Base-by-base conservation (phyloP, 2,329 filamentous ascomycete genomes). In the Alternaria sp. region DNA sequence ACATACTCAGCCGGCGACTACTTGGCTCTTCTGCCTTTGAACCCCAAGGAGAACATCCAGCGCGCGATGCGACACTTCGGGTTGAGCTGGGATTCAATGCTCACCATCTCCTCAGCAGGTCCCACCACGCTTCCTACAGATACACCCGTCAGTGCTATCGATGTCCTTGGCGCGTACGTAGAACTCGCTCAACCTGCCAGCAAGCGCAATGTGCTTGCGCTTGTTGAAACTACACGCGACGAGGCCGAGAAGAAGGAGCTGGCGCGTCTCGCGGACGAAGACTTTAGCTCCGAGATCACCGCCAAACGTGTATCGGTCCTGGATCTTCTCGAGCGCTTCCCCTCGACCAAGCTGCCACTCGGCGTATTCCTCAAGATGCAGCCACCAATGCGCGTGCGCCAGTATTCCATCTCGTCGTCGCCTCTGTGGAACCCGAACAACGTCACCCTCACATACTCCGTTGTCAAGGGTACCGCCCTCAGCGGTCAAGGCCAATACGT, bases 351-450 rank as follows among this genome's bases (percentile, higher is more conserved):
- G 3, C 78, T 95, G 0, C 85, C 91, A 0, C 85, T 96, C 23
- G 85, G 85, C 4, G 81, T 87, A 17, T 95, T 91, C 81, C 83
- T 96, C 8, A 84, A 85, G 32, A 90, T 93, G 84, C 85, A 93
- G 1, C 90, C 91, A 2, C 90, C 91, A 0, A 92, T 96, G 89
- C 88, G 91, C 26, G 85, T 92, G 43, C 86, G 91, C n/a, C 90
- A 92, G 77, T 93, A 93, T 82, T 92, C 89, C 30, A 93, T 94
- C 73, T 93, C 91, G 0, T 93, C 91, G 0, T 92, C 91, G 0
- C 90, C 91, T 0, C 83, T 92, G 0, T 83, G 82, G 65, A 85
- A 89, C 65, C 83, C 86, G 0, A 81, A 80, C 11, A 83, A 83
- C 61, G 85, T 86, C 54, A 89, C 89, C 0, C 84, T 94, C 25